phyloP scores from a whole-genome alignment of 352 stramenopile species.

The Pythium coloratum region DNA sequence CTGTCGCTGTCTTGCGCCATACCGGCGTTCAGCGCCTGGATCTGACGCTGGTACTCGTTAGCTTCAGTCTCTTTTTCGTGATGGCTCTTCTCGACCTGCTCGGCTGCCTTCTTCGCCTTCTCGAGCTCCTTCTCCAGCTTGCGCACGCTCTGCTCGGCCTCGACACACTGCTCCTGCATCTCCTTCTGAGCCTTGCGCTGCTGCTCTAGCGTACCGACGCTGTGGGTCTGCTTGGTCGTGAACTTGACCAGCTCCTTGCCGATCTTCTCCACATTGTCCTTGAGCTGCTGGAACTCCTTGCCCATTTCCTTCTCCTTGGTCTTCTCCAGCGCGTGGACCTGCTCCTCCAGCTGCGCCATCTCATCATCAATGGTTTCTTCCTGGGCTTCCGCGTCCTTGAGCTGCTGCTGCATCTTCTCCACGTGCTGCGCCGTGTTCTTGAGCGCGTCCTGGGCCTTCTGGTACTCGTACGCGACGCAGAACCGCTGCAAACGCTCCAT shows the following conservation, averaged over 20 bases:
- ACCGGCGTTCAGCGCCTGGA: slow-evolving; percentile 84
- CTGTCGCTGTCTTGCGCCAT: slow-evolving; percentile 76
- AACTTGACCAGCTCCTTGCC: slow-evolving; percentile 85
- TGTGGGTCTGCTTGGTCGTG: slow-evolving; percentile 78
- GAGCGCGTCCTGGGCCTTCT: slow-evolving; percentile 87
- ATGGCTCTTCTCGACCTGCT: slow-evolving; percentile 47
- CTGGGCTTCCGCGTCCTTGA: slow-evolving; percentile 69
- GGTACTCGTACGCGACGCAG: slow-evolving; percentile 96
- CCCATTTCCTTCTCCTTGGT: slow-evolving; percentile 83
- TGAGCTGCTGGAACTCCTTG: slow-evolving; percentile 80
- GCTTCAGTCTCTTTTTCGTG: slow-evolving; percentile 59
- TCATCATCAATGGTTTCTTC: slow-evolving; percentile 66
- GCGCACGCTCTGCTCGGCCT: slow-evolving; percentile 73
- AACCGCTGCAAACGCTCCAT: slow-evolving; percentile 97
- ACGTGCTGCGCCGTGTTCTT: slow-evolving; percentile 88
- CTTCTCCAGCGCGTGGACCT: slow-evolving; percentile 53
- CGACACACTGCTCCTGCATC: slow-evolving; percentile 69
- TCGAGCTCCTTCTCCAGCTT: slow-evolving; percentile 87
- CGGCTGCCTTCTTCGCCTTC: slow-evolving; percentile 63
- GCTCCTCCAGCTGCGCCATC: slow-evolving; percentile 79
- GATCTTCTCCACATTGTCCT: slow-evolving; percentile 77
- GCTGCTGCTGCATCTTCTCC: slow-evolving; percentile 83
- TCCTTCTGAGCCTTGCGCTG: slow-evolving; percentile 59
- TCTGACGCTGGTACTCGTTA: slow-evolving; percentile 80
- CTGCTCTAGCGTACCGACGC: slow-evolving; percentile 66